phyloP scores from a whole-genome alignment of 257 asterid species.

The Orobanche coerulescens region DNA sequence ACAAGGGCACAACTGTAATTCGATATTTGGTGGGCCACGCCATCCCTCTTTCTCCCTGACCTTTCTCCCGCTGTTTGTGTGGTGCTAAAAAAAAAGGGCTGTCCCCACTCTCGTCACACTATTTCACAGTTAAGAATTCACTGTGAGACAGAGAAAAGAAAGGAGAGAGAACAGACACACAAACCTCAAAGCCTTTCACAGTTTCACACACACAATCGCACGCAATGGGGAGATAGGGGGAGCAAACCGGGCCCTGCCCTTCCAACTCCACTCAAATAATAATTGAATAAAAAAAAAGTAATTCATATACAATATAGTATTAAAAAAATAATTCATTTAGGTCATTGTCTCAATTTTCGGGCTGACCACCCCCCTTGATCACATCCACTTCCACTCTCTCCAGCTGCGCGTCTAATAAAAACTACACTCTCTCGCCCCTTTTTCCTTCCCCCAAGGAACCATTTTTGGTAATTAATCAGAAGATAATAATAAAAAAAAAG shows the following conservation, averaged over 20 bases:
- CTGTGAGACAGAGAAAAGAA: neutral
- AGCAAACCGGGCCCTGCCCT: no score
- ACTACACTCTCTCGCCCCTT: conserved; percentile 15
- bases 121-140: conserved; percentile 8
- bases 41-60: conserved; percentile 25
- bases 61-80: conserved; percentile 35
- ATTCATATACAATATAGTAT: no score
- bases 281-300: no score
- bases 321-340: no score
- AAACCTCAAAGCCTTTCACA: conserved; percentile 23
- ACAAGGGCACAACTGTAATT: conserved; percentile 34
- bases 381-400: conserved; percentile 24
- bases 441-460: conserved; percentile 38
- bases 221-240: no score
- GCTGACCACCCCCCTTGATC: no score
- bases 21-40: conserved; percentile 2
- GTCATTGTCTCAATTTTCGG: no score
- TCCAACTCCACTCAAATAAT: no score
- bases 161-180: neutral
- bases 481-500: no score
- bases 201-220: neutral
- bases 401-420: conserved; percentile 17
- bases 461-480: conserved; percentile 20
- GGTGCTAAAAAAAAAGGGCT: conserved; percentile 34
- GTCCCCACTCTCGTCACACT: conserved; percentile 41